Base-by-base conservation (phyloP, 2,329 filamentous ascomycete species). In the Colletotrichum sp. region DNA sequence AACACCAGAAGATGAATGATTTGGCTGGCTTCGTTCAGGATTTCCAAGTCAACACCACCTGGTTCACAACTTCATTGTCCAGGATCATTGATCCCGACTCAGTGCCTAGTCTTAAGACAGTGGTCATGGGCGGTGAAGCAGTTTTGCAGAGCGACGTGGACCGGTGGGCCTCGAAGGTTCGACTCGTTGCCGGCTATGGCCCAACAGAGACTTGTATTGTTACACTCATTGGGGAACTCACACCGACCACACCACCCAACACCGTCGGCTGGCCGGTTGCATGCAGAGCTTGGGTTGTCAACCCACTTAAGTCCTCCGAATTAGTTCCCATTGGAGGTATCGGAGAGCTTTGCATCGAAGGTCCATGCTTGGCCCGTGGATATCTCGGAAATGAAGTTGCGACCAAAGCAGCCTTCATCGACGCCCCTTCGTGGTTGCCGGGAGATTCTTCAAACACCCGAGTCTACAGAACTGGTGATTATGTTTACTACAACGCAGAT, bases 391-490 rank as follows among this genome's bases (percentile, higher is more conserved):
- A 71, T 9, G 39, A 65, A 8, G 62, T 59, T n/a, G 67, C 64
- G 16, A 76, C 73, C 4, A 24, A 34, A 24, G 28, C n/a, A 8
- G 67, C 72, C 16, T 75, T 75, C 34, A n/a, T 75, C 15, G 21
- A 71, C 12, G 8, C 5, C 24, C 72, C 72, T 3, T 26, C 32
- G 5, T 75, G 71, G 71, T 73, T 75, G 9, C 59, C 57, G 8
- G 32, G 24, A n/a, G 24, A 16, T 8, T 18, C 65, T 3, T 24
- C 66, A 8, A 2, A 10, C 5, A 66, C 16, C 15, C 81, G 82
- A 6, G 57, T 87, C 9, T 90, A 89, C 78, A 86, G 86, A 75
- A 89, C 89, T 3, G 89, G 89, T 6, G 89, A 90, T 77, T 81
- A 90, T 3, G 89, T 83, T 2, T 78, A 79, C 36, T 88, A 88